Base-by-base conservation (phyloP, 2,329 filamentous ascomycete species). In the Blastomyces emzantsi region DNA sequence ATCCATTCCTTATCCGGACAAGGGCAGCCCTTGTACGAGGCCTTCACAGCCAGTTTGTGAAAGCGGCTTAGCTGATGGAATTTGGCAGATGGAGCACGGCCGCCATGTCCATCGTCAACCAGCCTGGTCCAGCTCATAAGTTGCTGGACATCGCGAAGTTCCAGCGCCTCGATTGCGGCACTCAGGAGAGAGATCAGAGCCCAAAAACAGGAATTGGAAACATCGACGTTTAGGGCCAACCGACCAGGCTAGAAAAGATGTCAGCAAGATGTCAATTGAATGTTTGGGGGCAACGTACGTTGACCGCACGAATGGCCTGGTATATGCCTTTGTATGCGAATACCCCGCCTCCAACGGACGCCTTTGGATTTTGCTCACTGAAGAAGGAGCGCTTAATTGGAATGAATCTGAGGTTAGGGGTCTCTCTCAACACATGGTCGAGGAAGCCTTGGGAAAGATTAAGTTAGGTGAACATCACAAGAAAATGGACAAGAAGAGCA, bases 191-290 rank as follows among this genome's bases (percentile, higher is more conserved):
- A 70, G n/a, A 68, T 74, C 13, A 73, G 74, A 43, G 79, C 82
- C 88, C 90, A 97, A 78, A 99, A 99, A 15, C 89, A 90, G 0
- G 90, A 90, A 72, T 97, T 96, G 63, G 92, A 88, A 39, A 96
- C 89, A 70, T 99, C 93, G 13, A 96, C 86, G 69, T 97, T 97
- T 72, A 99, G 79, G 0, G 89, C 85, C 6, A 97, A 81, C 9
- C 85, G 85, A 33, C 84, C 82, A 41, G 84, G 81, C 71, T 82
- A 71, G n/a, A 65, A 19, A 19, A 73, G 41, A 64, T 73, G 73
- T 74, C 65, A 72, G 66, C 61, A 45, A 41, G 36, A 60, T 33
- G 55, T 64, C 59, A 63, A 33, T 19, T 11, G 64, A 63, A 55
- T 51, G 28, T 33, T 30, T 22, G n/a, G 39, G 33, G 30, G 17